Conservation (phyloP, 306 rosid genomes). For the Ormosia emarginata region DNA sequence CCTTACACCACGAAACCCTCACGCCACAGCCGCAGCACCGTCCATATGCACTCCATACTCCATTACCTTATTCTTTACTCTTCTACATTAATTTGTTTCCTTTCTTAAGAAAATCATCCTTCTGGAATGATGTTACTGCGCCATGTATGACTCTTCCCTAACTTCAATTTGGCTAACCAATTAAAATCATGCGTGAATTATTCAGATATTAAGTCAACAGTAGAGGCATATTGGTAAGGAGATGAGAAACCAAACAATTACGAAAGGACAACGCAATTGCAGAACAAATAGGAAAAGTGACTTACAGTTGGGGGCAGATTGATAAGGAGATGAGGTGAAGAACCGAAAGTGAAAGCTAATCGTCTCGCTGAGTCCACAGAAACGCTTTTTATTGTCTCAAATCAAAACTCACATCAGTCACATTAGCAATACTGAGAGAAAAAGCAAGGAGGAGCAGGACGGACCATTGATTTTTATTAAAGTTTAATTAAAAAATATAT, state of each 20-base stretch:
- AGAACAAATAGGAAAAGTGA: background rate
- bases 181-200: background rate
- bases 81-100: background rate
- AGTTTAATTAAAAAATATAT: no score
- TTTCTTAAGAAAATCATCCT: slow-evolving; percentile 10
- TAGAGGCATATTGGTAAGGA: background rate
- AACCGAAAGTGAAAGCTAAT: background rate
- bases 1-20: slow-evolving; percentile 44
- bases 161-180: background rate
- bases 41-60: background rate
- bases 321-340: background rate
- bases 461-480: no score
- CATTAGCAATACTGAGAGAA: no score
- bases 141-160: background rate
- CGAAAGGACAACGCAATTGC: no score
- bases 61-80: background rate
- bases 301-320: background rate
- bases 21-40: slow-evolving; percentile 16
- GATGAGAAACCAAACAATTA: no score
- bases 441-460: no score
- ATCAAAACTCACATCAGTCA: background rate
- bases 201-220: background rate
- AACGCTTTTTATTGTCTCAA: background rate
- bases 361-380: background rate
- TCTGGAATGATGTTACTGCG: background rate